Base-by-base conservation (phyloP, 148 eudicot species). In the Vaccinium corymbosum region DNA sequence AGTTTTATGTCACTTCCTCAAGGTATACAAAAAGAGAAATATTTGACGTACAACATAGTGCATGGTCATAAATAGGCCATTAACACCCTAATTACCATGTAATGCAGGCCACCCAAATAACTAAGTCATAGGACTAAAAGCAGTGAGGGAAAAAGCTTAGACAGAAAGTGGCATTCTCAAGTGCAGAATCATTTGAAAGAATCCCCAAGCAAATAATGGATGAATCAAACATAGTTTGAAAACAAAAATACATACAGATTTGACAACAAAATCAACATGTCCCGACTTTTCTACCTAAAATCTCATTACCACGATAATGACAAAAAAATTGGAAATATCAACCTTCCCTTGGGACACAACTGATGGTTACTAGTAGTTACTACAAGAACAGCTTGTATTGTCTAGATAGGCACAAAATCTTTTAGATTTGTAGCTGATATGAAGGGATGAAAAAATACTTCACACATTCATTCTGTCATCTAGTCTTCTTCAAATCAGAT, bases 311-410 rank as follows among this genome's bases (percentile, higher is more conserved):
- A 56, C 46, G n/a, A 82, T 52, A 59, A 38, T 14, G 22, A 68
- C 12, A 38, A 29, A 84, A 84, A 78, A 78, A 11, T 6, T 25
- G 77, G 77, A 68, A 78, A 61, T 32, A 27, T 62, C 85, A 78
- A 29, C 64, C 85, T 57, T 83, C 46, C 32, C 80, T 57, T 11
- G 17, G 49, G 25, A 14, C 81, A 61, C 61, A 83, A 49, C 85
- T 83, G 46, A 4, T 42, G 46, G 46, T 6, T 42, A 42, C 46
- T 0, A 59, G 50, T 79, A 4, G 59, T 73, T 42, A 7, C 29
- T 42, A 56, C 15, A 25, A 83, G 38, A 6, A 71, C 29, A 35
- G 32, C 22, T 32, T 70, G n/a, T 25, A 70, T 79, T 27, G 72
- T 35, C 48, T 76, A 29, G 32, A 80, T 11, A 35, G 82, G 72